These are phyloP conservation scores for Microcera coccophila DNA, from an alignment of 2,329 filamentous ascomycete species.

Conservation along the genomic window DNA sequence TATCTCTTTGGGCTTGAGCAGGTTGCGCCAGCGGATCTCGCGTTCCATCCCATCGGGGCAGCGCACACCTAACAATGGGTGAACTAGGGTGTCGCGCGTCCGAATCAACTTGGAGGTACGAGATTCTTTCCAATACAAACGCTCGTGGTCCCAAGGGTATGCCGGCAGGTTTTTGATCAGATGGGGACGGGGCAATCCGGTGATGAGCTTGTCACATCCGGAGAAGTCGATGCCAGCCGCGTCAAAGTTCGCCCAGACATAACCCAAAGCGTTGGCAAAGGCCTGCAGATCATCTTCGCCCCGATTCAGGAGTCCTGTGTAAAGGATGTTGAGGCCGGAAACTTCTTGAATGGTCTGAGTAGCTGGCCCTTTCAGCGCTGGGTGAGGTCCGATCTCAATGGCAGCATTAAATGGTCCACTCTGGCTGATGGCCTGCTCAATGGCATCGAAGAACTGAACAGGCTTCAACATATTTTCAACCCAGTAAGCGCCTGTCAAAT, in stretches of 20 bases:
- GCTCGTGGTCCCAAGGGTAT: conserved; percentile 7
- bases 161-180: conserved; percentile 3
- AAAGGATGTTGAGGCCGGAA: not conserved
- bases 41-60: not conserved
- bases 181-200: conserved; percentile 36
- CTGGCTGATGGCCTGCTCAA: not conserved
- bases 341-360: conserved; percentile 39
- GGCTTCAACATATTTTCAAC: not conserved
- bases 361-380: conserved; percentile 45
- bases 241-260: not conserved
- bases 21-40: not conserved
- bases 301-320: not conserved
- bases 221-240: not conserved
- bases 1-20: not conserved
- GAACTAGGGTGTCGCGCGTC: no score
- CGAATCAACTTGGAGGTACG: not conserved
- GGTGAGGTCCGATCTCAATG: conserved; percentile 45
- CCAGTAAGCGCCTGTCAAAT: not conserved
- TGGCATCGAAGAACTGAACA: not conserved
- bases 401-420: not conserved
- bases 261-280: conserved; percentile 29
- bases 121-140: conserved; percentile 5
- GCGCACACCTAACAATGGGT: not conserved
- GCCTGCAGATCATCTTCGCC: conserved; percentile 36
- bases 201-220: not conserved